Evolutionary conservation across 148 eudicot species (phyloP).

Genomic region (Drosera capensis): DNA sequence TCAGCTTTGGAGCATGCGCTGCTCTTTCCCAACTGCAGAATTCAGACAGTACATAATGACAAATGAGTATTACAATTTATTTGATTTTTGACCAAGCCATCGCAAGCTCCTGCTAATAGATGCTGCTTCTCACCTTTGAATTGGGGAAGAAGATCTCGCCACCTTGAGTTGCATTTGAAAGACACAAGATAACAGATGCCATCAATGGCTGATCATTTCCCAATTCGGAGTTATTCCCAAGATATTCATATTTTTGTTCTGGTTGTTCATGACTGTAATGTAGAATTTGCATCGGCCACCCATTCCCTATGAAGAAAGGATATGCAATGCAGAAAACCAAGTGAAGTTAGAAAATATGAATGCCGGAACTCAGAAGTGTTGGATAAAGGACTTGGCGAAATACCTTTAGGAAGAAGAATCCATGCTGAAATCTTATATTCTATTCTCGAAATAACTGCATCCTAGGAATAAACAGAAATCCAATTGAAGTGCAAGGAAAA

Average conservation of each 20-base stretch:
- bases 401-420: conserved; percentile 87
- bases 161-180: conserved; percentile 55
- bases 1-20: conserved; percentile 35
- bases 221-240: conserved; percentile 29
- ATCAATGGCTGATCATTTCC: conserved; percentile 33
- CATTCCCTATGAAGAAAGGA: conserved; percentile 25
- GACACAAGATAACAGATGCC: conserved; percentile 80
- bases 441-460: conserved; percentile 34
- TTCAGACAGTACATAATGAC: conserved; percentile 1
- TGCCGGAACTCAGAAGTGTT: not conserved
- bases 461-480: conserved; percentile 25
- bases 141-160: conserved; percentile 80
- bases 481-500: not conserved
- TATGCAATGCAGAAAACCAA: not conserved
- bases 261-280: conserved; percentile 38
- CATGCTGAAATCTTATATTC: conserved; percentile 81
- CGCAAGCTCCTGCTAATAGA: no score
- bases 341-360: not conserved
- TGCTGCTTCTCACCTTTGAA: conserved; percentile 37
- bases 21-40: conserved; percentile 27
- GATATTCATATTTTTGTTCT: conserved; percentile 27
- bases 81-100: no score
- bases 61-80: not conserved
- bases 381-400: not conserved
- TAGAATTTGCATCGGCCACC: conserved; percentile 39